Evolutionary conservation across 1,284 basidiomycete species (phyloP).

Genomic region (Malassezia psittaci): DNA sequence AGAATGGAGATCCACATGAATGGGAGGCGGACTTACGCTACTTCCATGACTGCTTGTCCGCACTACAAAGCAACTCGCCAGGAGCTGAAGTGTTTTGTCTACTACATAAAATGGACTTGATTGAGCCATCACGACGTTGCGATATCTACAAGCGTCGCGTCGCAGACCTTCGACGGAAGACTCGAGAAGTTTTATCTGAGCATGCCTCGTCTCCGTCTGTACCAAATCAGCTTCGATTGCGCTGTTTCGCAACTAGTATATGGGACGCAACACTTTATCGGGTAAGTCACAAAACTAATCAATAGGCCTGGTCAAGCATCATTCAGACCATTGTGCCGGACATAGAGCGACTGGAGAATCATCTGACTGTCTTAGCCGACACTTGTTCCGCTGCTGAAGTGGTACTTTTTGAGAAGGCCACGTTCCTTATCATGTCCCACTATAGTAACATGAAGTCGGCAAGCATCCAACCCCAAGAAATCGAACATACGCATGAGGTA

Average conservation of each 20-base stretch:
- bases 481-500: background rate
- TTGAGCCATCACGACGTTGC: constrained; percentile 55
- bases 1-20: constrained; percentile 49
- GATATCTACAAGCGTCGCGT: constrained; percentile 56
- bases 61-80: constrained; percentile 35
- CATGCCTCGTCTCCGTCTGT: constrained; percentile 53
- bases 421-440: constrained; percentile 78
- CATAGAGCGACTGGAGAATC: constrained; percentile 70
- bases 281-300: constrained; percentile 52
- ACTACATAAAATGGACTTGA: constrained; percentile 87
- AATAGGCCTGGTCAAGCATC: constrained; percentile 90
- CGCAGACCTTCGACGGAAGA: constrained; percentile 33
- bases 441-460: background rate
- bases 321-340: constrained; percentile 95
- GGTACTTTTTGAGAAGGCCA: constrained; percentile 89
- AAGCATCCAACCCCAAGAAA: background rate
- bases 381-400: constrained; percentile 83
- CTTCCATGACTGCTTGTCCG: constrained; percentile 39
- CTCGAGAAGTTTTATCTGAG: constrained; percentile 20
- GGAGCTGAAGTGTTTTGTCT: constrained; percentile 79
- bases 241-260: constrained; percentile 80
- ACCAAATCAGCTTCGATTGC: constrained; percentile 26
- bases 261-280: constrained; percentile 96
- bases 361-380: constrained; percentile 72
- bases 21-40: constrained; percentile 50